Base-by-base conservation (phyloP, 2,329 filamentous ascomycete species). In the Shiraia sp. region DNA sequence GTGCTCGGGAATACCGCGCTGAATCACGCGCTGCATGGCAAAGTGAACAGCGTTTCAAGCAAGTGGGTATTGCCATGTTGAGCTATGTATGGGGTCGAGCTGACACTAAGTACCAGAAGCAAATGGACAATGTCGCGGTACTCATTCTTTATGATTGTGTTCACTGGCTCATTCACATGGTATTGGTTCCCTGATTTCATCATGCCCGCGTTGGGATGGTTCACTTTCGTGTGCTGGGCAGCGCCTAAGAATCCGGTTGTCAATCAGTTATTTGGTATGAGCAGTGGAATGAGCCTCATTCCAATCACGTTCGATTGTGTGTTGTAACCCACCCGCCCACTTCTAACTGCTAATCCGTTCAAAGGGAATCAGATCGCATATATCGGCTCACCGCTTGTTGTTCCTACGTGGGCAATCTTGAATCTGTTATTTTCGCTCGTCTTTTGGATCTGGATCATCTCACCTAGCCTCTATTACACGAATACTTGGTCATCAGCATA, bases 371-470 rank as follows among this genome's bases (percentile, higher is more conserved):
- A 42, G 17, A 53, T 59, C 16, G 36, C 44, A 4, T 53, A 47
- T 30, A 42, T 45, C 12, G 14, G 30, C 9, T 46, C 45, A 37
- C 54, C 54, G 1, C 37, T 59, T 38, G 45, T 57, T 31, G 51
- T 52, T 2, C 53, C 56, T 9, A 54, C 47, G 44, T 48, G 52
- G 10, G 86, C 85, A 7, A 88, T 88, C 50, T 84, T 82, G 42
- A 90, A 90, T 59, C 87, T 83, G 0, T 65, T 87, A 28, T 80
- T 88, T 24, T 85, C 85, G 12, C 79, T 88, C 19, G 73, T 49
- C 6, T 38, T 43, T 10, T 56, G 86, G 60, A 87, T 81, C 59
- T 76, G 87, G 43, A 65, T 86, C n/a, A 67, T 77, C 3, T 74
- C 80, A 1, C 73, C 79, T 0, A 70, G 77, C 4, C 68, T 90